Base-by-base conservation (phyloP, 257 asterid species). In the Primulina tabacum region DNA sequence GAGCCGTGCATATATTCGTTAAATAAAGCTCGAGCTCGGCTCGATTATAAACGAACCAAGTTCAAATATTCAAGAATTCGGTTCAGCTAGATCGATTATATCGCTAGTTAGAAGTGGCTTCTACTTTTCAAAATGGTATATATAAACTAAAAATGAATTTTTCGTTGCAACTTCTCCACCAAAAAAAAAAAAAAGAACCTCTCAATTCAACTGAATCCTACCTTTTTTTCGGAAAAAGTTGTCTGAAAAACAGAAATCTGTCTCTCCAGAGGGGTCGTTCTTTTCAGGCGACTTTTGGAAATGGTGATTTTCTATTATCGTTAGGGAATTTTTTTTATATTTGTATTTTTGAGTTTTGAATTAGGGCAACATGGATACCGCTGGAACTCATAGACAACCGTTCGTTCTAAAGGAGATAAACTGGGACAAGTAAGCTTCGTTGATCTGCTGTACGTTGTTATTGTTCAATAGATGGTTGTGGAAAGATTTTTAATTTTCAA, bases 401-500 rank as follows among this genome's bases (percentile, higher is more conserved):
- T 76, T 80, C 11, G 86, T 86, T 61, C 90, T 76, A 73, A 73
- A 88, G 7, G 97, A 91, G 84, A 86, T 91, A 71, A 87, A 86
- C 32, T 91, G 96, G 97, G 95, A 89, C 82, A 84, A 87, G 97
- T 91, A 80, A 85, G 89, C 72, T 70, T 64, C 75, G 1, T 56
- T 34, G 9, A 59, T 70, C 34, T 67, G 24, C 53, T 43, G 3
- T 71, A 3, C 55, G 10, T 47, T 20, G 21, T 28, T 8, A 29
- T 38, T 56, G 35, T 30, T 33, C 7, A 32, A 38, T 75, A 24
- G 58, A 9, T 57, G 60, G 29, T 29, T 74, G 33, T 30, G 26
- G n/a, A 52, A 18, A 14, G 6, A 32, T 70, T 58, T 60, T 55
- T 11, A 5, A 26, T 52, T 67, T 43, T 43, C 0, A 10, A 10